Evolutionary conservation across 2,329 filamentous ascomycete genomes (phyloP), one percentile per base, ranked within the genome.

Genomic region (Calonectria fujianensis): DNA sequence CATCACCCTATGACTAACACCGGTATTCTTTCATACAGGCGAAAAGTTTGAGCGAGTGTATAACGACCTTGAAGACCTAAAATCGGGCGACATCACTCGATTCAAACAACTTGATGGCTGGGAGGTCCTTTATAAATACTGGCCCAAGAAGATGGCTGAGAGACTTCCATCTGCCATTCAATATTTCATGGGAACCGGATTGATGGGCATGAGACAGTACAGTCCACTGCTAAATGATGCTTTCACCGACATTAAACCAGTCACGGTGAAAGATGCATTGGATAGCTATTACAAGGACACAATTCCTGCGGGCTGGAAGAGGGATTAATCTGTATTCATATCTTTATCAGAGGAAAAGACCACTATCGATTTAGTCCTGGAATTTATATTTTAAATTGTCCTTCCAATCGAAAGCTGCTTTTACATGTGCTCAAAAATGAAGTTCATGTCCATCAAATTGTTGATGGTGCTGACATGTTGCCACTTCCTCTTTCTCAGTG

Each of bases 151-250:
- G 24, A 63, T 63, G 57, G 57, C 24, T 13, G 57, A 63, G 24
- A 63, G 57, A 39, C 57, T 63, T 41, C 57, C 57, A 41, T 63
- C 57, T 14, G 57, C 57, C 13, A 63, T 63, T 18, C 57, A 63
- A 14, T 63, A 63, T 11, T 63, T 63, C 57, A 63, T 63, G 57
- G 57, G 57, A 14, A 63, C 57, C 8, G 57, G 57, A 3, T 31
- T 63, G 57, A 13, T 29, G 24, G 37, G 57, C 8, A 63, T 63
- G 57, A 63, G 57, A 13, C 35, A 41, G 37, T 63, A 63, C 24
- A 37, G 57, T 11, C 32, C 57, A 11, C 3, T 63, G 6, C 11
- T 63, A 14, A 63, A 63, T 7, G 57, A 63, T 41, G 2, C 16
- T 18, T 63, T 63, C 14, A 24, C 57, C 27, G 57, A 63, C 29